Evolutionary conservation across 805 yeast genomes (phyloP), one percentile per base, ranked within the genome.

Genomic region (Saccharomycopsis amapae): DNA sequence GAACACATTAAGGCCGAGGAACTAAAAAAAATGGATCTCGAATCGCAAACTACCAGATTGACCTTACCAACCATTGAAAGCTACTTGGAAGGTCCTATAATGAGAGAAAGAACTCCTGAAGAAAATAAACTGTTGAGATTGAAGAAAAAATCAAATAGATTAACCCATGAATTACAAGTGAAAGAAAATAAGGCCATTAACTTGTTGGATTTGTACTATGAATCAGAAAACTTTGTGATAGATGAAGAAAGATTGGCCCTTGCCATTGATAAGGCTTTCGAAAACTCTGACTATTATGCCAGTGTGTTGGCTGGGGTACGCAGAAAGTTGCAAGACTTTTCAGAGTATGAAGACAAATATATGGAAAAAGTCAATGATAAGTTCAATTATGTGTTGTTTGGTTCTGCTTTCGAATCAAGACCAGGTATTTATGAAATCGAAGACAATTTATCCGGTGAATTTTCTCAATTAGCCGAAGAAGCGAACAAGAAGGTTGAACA

Each of bases 21-120:
- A 38, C 56, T 53, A n/a, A 54, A 56, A 40, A 55, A 56, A 31
- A 54, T 52, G 32, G 66, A 67, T 20, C 58, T 60, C 30, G 59
- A 66, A 43, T 72, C 71, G 44, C 72, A 70, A 52, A 62, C 62
- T 4, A 62, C 66, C 22, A 67, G 69, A 56, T 72, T 81, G 57
- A 85, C 95, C 1, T 68, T 86, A 42, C 96, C 96, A 39, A 83
- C 95, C 1, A 68, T 88, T 47, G 87, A 82, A 56, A 70, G 73
- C 32, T 71, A 78, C 52, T 62, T 85, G 50, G 62, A 72, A 19
- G 85, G 85, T 2, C 85, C 90, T 13, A 65, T 87, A 50, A 75
- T 89, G 70, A 73, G 83, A 58, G 75, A 66, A 39, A 74, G 95
- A 62, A 82, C 94, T 0, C 69, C 66, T 20, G 93, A 80, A 56